These are phyloP conservation scores for Orobanche coerulescens DNA, from an alignment of 257 asterid genomes.

Conservation along the genomic window DNA sequence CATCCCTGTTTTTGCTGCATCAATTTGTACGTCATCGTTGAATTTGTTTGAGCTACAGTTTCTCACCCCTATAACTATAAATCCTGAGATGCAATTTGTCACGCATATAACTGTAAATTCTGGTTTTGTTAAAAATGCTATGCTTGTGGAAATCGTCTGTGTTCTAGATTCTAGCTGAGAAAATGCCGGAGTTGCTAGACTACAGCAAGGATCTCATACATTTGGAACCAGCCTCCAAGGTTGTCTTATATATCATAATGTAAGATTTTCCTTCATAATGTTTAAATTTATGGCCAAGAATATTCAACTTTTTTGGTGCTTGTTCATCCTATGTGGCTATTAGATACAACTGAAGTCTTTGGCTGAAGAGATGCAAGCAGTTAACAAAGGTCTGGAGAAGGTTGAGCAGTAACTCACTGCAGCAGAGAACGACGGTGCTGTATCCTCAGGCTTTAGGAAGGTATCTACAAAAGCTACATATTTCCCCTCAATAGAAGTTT, in stretches of 20 bases:
- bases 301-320: constrained; percentile 16
- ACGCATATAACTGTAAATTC: too few species aligned
- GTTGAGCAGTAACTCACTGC: constrained; percentile 89
- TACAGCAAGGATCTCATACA: constrained; percentile 80
- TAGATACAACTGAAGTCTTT: constrained; percentile 90
- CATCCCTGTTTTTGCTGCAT: neutral
- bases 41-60: neutral
- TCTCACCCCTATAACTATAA: neutral
- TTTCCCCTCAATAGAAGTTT: too few species aligned
- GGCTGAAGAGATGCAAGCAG: constrained; percentile 99
- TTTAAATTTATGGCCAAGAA: constrained; percentile 14
- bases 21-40: neutral
- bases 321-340: constrained; percentile 27
- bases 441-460: constrained; percentile 85
- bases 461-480: too few species aligned
- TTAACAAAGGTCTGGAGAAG: constrained; percentile 93
- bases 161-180: constrained; percentile 71
- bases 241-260: constrained; percentile 22
- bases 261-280: constrained; percentile 14
- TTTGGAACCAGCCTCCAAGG: constrained; percentile 97
- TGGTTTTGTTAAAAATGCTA: neutral
- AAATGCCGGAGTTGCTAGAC: constrained; percentile 86
- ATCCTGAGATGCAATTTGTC: too few species aligned
- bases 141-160: constrained; percentile 14
- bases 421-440: constrained; percentile 80